Evolutionary conservation across 2,329 filamentous ascomycete species (phyloP), one percentile per base, ranked within the genome.

Genomic region (Fusarium mexicanum): DNA sequence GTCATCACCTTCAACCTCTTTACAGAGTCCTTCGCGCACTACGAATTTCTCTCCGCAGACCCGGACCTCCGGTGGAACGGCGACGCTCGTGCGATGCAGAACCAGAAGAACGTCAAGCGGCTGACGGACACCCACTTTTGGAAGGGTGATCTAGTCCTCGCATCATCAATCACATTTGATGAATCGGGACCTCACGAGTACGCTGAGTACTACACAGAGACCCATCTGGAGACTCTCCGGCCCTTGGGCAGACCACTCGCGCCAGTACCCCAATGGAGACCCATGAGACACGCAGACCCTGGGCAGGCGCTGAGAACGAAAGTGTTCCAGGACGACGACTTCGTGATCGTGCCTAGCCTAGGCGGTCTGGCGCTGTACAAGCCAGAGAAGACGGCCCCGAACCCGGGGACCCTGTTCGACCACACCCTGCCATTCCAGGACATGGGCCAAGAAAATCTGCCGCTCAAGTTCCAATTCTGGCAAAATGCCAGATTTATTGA

Each of bases 1-100:
- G 61, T 64, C 6, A 8, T 77, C 7, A 58, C 65, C 3, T 78
- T 78, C 50, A 78, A 78, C n/a, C 55, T 71, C 38, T 29, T 71
- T 9, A 71, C 66, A 9, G 53, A 74, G 41, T 67, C 53, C 1
- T 78, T 77, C 57, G 44, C 38, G 3, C 58, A 66, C 11, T 40
- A 61, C 47, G 69, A 68, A 40, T 77, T 71, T 33, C 24, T 38
- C 11, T 69, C 64, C 24, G 31, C 53, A 17, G 41, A 47, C 16
- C 33, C 50, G 7, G 54, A 69, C 10, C 54, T 74, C 12, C 17
- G 65, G 14, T 76, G 69, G 69, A 46, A 66, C 11, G 63, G 37
- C 3, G 63, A 33, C 2, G 22, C 20, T 5, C 2, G 38, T 46
- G 44, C 24, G 0, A 44, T 47, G 24, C 44, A 14, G 1, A 5